phyloP scores from a whole-genome alignment of 2,329 filamentous ascomycete genomes.

The Ascochyta fabae region DNA sequence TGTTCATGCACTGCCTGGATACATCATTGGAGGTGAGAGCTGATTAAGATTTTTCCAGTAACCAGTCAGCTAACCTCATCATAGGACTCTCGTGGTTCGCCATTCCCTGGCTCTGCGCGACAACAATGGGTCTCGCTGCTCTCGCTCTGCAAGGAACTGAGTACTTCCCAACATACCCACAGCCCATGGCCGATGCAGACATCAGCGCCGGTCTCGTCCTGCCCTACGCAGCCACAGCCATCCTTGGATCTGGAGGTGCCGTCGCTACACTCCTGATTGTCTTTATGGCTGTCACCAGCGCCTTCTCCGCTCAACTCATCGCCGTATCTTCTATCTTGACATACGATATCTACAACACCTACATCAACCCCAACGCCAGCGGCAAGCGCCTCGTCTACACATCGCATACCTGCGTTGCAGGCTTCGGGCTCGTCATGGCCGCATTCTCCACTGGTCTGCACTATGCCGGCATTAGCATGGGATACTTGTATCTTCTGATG shows the following conservation, averaged over 20 bases:
- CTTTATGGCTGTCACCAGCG: constrained; percentile 58
- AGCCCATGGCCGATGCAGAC: constrained; percentile 31
- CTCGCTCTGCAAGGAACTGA: constrained; percentile 52
- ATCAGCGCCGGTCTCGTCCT: constrained; percentile 40
- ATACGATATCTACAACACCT: constrained; percentile 87
- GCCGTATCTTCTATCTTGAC: constrained; percentile 85
- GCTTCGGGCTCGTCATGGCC: constrained; percentile 81
- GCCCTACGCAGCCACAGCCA: constrained; percentile 41
- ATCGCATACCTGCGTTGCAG: constrained; percentile 73
- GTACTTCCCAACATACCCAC: constrained; percentile 53
- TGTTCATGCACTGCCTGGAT: constrained; percentile 80
- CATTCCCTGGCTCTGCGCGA: constrained; percentile 57
- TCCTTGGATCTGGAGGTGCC: constrained; percentile 42
- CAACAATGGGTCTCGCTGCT: constrained; percentile 55
- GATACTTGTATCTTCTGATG: constrained; percentile 88
- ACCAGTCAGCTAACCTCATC: constrained; percentile 26
- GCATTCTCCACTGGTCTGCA: constrained; percentile 75
- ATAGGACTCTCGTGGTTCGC: constrained; percentile 55
- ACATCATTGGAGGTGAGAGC: constrained; percentile 41
- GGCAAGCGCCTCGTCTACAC: constrained; percentile 80
- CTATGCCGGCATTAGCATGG: constrained; percentile 64
- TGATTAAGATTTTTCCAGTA: not conserved
- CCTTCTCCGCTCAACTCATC: constrained; percentile 55
- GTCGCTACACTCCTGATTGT: constrained; percentile 48
- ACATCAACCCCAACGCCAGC: constrained; percentile 77